Evolutionary conservation across 495 filamentous ascomycete genomes (phyloP).

Genomic region (Ascobolus immersus): DNA sequence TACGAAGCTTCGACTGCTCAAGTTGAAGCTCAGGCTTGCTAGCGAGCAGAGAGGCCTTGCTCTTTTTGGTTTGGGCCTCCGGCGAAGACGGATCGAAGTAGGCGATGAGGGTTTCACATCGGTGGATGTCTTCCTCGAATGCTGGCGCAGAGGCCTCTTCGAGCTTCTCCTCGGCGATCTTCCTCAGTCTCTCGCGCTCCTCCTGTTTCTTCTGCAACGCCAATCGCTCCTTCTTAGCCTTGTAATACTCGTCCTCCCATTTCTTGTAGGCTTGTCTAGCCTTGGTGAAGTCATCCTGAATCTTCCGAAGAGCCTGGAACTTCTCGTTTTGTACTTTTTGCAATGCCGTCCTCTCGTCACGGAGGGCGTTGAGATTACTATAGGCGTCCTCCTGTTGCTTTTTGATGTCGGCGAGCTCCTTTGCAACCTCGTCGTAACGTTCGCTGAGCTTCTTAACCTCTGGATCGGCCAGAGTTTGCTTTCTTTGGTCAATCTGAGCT

Average conservation of each 20-base stretch:
- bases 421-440: slow-evolving; percentile 51
- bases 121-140: slow-evolving; percentile 72
- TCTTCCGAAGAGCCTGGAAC: slow-evolving; percentile 45
- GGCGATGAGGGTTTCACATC: slow-evolving; percentile 57
- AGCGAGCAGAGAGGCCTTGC: slow-evolving; percentile 23
- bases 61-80: slow-evolving; percentile 34
- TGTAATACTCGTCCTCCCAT: slow-evolving; percentile 48
- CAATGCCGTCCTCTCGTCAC: slow-evolving; percentile 67
- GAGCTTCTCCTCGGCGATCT: slow-evolving; percentile 53
- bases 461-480: slow-evolving; percentile 86
- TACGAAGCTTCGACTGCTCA: slow-evolving; percentile 59
- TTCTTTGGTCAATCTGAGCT: slow-evolving; percentile 29
- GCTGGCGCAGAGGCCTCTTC: slow-evolving; percentile 77
- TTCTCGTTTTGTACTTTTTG: slow-evolving; percentile 63
- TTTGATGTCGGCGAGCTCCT: slow-evolving; percentile 68
- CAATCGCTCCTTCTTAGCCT: slow-evolving; percentile 41
- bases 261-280: slow-evolving; percentile 49
- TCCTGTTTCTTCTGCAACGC: slow-evolving; percentile 53
- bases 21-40: slow-evolving; percentile 37
- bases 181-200: slow-evolving; percentile 47
- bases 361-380: slow-evolving; percentile 61
- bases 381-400: slow-evolving; percentile 68
- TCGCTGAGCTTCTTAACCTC: slow-evolving; percentile 70
- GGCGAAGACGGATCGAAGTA: slow-evolving; percentile 67
- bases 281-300: slow-evolving; percentile 68